These are phyloP conservation scores for Lepidium africanum DNA, from an alignment of 345 rosid genomes.

Conservation along the genomic window DNA sequence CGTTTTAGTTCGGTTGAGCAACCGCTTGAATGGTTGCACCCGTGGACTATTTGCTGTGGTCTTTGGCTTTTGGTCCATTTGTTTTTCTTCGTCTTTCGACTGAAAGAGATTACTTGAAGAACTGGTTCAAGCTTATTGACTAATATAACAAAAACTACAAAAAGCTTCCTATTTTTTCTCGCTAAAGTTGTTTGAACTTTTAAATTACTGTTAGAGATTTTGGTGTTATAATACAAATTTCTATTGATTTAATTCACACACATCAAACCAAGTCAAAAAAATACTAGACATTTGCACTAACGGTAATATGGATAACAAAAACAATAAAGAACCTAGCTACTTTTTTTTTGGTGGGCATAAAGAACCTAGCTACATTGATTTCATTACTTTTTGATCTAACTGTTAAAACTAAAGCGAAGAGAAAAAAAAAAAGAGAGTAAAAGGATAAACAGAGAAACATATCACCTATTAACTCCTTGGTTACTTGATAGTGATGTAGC, in stretches of 20 bases:
- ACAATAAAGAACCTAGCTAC: neutral
- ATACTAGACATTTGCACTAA: slow-evolving; percentile 16
- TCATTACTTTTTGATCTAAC: slow-evolving; percentile 1
- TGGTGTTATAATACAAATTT: neutral
- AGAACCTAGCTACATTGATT: neutral
- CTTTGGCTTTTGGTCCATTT: neutral
- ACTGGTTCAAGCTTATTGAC: neutral
- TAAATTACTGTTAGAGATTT: neutral
- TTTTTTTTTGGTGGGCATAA: too few relatives aligned
- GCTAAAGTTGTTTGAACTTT: neutral
- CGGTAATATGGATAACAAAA: slow-evolving; percentile 6
- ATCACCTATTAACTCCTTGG: neutral
- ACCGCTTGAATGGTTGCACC: neutral
- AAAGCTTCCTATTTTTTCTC: neutral
- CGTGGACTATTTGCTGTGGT: neutral
- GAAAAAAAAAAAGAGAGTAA: too few relatives aligned
- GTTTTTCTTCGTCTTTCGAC: neutral
- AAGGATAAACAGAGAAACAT: neutral
- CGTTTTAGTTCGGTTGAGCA: neutral
- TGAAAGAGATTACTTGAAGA: neutral
- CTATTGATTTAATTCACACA: neutral
- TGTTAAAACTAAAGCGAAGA: neutral
- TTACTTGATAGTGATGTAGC: slow-evolving; percentile 93
- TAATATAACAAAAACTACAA: neutral
- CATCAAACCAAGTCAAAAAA: slow-evolving; percentile 4